Evolutionary conservation across 2,329 filamentous ascomycete species (phyloP), one percentile per base, ranked within the genome.

Genomic region (Myriosclerotinia scirpicola): DNA sequence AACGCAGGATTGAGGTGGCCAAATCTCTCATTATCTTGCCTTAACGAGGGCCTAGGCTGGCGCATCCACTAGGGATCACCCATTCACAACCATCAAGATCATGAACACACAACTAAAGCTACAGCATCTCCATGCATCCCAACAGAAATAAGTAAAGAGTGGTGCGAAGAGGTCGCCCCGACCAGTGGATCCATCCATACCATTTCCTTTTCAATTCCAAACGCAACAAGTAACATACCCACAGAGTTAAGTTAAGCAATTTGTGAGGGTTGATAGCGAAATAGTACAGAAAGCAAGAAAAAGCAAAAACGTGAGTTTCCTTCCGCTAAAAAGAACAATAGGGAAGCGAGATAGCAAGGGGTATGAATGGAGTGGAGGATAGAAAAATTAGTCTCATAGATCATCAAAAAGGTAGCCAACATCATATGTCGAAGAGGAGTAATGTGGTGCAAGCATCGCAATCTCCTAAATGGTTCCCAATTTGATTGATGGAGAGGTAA

Each of bases 361-460:
- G 73, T 78, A 77, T 76, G 77, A 73, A 76, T 77, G 72, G 73
- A 76, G 75, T 76, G 74, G 76, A 77, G 76, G 75, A 76, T 73
- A 73, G n/a, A 7, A 54, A 46, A 66, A 48, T 50, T 38, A 42
- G 46, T 66, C 58, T 52, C 56, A 15, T 48, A 50, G 20, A 62
- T 67, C 65, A 64, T 67, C 60, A 64, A 67, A 67, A 64, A 79
- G 75, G 77, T 76, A 79, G 79, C 81, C 80, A 80, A 76, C 80
- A 80, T 82, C 79, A 74, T 78, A 75, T 20, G 73, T 76, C 75
- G 73, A 78, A 78, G 64, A 9, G 54, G 64, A 79, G 76, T 73
- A 73, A 75, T 73, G 73, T 74, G 77, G 73, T 69, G 69, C 67
- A 67, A 67, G 69, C 64, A 70, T 69, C 68, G 68, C 69, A 70